Percentiles rank a stretch among this genome's conserved stretches.
These are phyloP conservation scores for Eutypa lata DNA, from an alignment of 2,329 filamentous ascomycete genomes.

Conservation along the genomic window DNA sequence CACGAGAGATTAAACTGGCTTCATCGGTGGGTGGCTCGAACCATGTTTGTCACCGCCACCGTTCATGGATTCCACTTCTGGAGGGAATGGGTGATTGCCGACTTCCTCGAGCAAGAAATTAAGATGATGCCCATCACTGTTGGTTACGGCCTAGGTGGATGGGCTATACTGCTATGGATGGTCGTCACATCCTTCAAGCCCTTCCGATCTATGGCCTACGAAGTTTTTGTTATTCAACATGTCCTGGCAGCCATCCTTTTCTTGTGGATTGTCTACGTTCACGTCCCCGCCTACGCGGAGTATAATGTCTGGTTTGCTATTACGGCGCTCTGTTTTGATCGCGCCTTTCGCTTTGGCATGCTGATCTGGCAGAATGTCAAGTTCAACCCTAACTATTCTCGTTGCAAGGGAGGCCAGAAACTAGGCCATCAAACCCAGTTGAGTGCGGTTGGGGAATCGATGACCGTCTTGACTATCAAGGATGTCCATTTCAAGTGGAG, in stretches of 20 bases:
- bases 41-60: constrained; percentile 64
- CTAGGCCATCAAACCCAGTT: constrained; percentile 52
- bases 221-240: constrained; percentile 68
- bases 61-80: constrained; percentile 71
- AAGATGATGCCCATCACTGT: constrained; percentile 57
- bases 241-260: constrained; percentile 59
- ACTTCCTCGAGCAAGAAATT: constrained; percentile 58
- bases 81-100: constrained; percentile 57
- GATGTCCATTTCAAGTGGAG: constrained; percentile 57
- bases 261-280: constrained; percentile 60
- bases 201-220: constrained; percentile 63
- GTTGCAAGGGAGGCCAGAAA: constrained; percentile 44
- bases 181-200: constrained; percentile 61
- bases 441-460: constrained; percentile 45
- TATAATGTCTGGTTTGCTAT: constrained; percentile 67
- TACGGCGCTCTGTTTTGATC: constrained; percentile 60
- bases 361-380: constrained; percentile 53
- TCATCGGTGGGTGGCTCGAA: constrained; percentile 69
- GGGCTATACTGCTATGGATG: constrained; percentile 65
- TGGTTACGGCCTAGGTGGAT: constrained; percentile 65
- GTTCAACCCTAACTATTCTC: constrained; percentile 35
- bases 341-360: constrained; percentile 47
- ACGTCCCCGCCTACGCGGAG: constrained; percentile 57
- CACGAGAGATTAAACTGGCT: constrained; percentile 72
- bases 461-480: constrained; percentile 58